Percentiles rank a stretch among this genome's conserved stretches.
Evolutionary conservation across 2,329 filamentous ascomycete genomes (phyloP).

Genomic region (Fusarium sp.): DNA sequence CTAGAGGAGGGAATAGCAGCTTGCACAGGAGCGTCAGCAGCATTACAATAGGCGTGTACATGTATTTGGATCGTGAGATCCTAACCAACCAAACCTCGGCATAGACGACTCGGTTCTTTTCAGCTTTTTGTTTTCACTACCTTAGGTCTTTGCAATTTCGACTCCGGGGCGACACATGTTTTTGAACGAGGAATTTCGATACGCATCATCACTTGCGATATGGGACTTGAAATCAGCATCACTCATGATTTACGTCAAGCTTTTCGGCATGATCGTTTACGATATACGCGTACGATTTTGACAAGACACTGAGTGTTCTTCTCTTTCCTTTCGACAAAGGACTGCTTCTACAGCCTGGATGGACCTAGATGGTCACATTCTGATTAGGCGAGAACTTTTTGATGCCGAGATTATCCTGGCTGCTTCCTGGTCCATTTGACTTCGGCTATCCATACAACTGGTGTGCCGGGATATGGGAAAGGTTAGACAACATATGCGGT

Average conservation of each 20-base stretch:
- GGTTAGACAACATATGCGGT: not conserved
- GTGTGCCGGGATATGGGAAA: not conserved
- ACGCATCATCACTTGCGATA: constrained; percentile 9
- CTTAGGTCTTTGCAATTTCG: constrained; percentile 33
- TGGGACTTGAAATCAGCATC: constrained; percentile 14
- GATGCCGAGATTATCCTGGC: not conserved
- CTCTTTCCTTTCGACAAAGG: constrained; percentile 8
- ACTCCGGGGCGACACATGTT: constrained; percentile 28
- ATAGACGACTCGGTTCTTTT: constrained; percentile 45
- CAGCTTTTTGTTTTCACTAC: constrained; percentile 36
- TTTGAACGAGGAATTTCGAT: constrained; percentile 20
- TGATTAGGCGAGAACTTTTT: not conserved
- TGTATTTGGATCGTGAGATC: constrained; percentile 49
- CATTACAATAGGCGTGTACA: constrained; percentile 44
- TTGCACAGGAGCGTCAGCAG: constrained; percentile 23
- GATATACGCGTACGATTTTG: constrained; percentile 20
- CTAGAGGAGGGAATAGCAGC: constrained; percentile 24
- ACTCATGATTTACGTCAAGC: constrained; percentile 28
- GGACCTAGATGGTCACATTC: not conserved
- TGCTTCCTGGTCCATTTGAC: not conserved
- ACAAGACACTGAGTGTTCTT: constrained; percentile 14
- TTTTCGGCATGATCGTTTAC: constrained; percentile 24
- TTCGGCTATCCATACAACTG: not conserved
- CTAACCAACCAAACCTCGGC: constrained; percentile 37
- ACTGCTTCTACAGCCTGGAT: not conserved